Evolutionary conservation across 2,329 filamentous ascomycete species (phyloP).

Genomic region (Trichothecium roseum): DNA sequence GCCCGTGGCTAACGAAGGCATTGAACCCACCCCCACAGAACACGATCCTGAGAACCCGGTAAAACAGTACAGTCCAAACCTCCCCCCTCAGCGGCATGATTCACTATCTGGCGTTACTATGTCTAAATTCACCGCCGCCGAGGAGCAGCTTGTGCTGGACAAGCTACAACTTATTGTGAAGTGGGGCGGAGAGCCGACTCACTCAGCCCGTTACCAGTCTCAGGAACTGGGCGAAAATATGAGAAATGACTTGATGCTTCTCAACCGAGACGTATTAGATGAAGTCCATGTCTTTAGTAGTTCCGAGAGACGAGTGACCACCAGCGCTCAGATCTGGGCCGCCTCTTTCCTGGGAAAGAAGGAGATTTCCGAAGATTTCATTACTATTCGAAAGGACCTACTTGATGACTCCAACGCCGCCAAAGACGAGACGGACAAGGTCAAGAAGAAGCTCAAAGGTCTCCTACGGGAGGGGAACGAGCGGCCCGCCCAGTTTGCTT

Average conservation of each 20-base stretch:
- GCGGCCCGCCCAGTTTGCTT: conserved; percentile 92
- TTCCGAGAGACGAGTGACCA: conserved; percentile 87
- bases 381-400: conserved; percentile 85
- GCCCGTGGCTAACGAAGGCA: conserved; percentile 16
- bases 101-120: conserved; percentile 85
- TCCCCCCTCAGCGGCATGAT: conserved; percentile 56
- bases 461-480: conserved; percentile 86
- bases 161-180: conserved; percentile 98
- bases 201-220: conserved; percentile 91
- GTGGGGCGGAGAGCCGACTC: conserved; percentile 96
- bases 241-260: conserved; percentile 83
- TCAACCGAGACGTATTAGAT: conserved; percentile 86
- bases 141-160: conserved; percentile 87
- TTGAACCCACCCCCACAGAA: conserved; percentile 12
- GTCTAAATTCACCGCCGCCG: conserved; percentile 85
- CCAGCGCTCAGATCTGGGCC: conserved; percentile 94
- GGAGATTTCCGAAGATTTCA: conserved; percentile 75
- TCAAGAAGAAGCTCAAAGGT: conserved; percentile 98
- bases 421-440: conserved; percentile 98
- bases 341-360: conserved; percentile 80
- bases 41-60: conserved; percentile 12
- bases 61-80: conserved; percentile 9
- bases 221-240: conserved; percentile 93
- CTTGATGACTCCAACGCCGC: conserved; percentile 96
- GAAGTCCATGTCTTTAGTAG: conserved; percentile 94